phyloP scores from a whole-genome alignment of 805 yeast species.

The Yarrowia osloensis region DNA sequence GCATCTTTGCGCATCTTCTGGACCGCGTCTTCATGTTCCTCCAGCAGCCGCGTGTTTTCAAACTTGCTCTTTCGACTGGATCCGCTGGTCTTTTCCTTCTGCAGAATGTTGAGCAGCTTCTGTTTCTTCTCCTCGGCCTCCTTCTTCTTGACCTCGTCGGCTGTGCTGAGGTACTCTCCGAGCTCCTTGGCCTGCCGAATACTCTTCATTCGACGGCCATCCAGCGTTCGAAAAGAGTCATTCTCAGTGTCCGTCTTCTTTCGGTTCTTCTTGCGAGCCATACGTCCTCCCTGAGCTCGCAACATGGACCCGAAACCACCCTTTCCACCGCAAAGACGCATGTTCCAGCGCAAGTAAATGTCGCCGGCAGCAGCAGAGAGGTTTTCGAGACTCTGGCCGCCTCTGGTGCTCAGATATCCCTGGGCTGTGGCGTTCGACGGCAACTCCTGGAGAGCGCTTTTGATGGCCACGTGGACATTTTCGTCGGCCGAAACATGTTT shows the following conservation, averaged over 20 bases:
- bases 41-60: slow-evolving; percentile 46
- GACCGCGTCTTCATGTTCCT: slow-evolving; percentile 44
- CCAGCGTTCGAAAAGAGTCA: slow-evolving; percentile 47
- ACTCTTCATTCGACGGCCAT: slow-evolving; percentile 47
- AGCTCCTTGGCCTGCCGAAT: slow-evolving; percentile 45
- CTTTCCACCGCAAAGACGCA: slow-evolving; percentile 51
- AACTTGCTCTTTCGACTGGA: slow-evolving; percentile 41
- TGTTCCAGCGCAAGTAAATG: slow-evolving; percentile 19
- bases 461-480: not conserved
- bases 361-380: not conserved
- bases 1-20: slow-evolving; percentile 43
- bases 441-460: not conserved
- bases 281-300: slow-evolving; percentile 47
- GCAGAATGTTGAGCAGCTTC: slow-evolving; percentile 44
- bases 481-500: not conserved
- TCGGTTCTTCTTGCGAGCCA: slow-evolving; percentile 40
- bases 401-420: slow-evolving; percentile 14
- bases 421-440: slow-evolving; percentile 8
- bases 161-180: slow-evolving; percentile 38
- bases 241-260: slow-evolving; percentile 37
- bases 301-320: slow-evolving; percentile 53
- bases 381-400: not conserved
- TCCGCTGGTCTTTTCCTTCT: slow-evolving; percentile 31
- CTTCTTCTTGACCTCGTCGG: slow-evolving; percentile 33
- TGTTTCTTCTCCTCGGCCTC: slow-evolving; percentile 43